Evolutionary conservation across 2,329 filamentous ascomycete genomes (phyloP).

Genomic region (Nemania sp.): DNA sequence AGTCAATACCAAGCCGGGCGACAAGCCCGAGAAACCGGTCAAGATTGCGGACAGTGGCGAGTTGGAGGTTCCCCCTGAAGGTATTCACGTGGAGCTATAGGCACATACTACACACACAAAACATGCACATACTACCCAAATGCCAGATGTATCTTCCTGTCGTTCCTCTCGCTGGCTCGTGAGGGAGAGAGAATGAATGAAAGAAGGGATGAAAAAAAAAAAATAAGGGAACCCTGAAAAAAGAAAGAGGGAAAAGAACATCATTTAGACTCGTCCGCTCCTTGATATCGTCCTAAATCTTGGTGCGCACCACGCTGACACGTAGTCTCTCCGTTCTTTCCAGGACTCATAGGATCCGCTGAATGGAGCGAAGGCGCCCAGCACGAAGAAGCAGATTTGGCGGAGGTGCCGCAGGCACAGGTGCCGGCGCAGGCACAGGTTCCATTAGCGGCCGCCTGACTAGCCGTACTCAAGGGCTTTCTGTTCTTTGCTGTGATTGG

Average conservation of each 20-base stretch:
- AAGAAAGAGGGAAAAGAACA: neutral
- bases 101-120: slow-evolving; percentile 39
- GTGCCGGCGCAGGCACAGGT: neutral
- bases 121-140: slow-evolving; percentile 40
- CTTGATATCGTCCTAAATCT: slow-evolving; percentile 38
- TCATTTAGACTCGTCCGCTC: slow-evolving; percentile 37
- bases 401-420: neutral
- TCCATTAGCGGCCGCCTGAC: slow-evolving; percentile 43
- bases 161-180: slow-evolving; percentile 33
- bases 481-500: slow-evolving; percentile 55
- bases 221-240: neutral
- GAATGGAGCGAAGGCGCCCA: slow-evolving; percentile 46
- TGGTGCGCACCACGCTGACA: slow-evolving; percentile 40
- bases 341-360: slow-evolving; percentile 44
- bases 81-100: slow-evolving; percentile 91
- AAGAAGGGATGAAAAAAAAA: slow-evolving; percentile 6
- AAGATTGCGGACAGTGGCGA: slow-evolving; percentile 86
- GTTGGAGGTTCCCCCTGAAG: slow-evolving; percentile 82
- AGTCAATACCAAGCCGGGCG: slow-evolving; percentile 64
- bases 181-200: neutral
- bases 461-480: slow-evolving; percentile 54
- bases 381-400: slow-evolving; percentile 37
- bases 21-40: slow-evolving; percentile 71
- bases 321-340: slow-evolving; percentile 27
- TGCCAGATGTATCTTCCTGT: slow-evolving; percentile 29